Base-by-base conservation (phyloP, 805 yeast genomes). In the Metschnikowia proteae region DNA sequence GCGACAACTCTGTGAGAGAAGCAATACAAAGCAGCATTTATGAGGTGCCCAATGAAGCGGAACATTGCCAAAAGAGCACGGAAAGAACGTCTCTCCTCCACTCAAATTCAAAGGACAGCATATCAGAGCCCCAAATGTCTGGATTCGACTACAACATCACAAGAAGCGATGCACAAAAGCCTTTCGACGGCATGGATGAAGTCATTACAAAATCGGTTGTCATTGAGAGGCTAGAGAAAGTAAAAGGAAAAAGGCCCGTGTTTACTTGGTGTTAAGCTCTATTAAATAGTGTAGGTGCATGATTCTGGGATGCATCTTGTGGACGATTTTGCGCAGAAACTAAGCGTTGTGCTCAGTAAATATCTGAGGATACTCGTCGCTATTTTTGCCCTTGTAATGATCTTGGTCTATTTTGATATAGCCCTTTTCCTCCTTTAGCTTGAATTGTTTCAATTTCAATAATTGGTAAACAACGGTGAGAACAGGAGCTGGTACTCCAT, bases 401-500 rank as follows among this genome's bases (percentile, higher is more conserved):
- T 48, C 46, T 43, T 49, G 43, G 36, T 55, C 48, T 4, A 57
- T 48, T 25, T 43, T 60, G 10, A 57, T 43, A 41, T 48, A 34
- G 0, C 87, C 88, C 42, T 66, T 68, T 31, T 65, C 63, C 60
- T 87, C 94, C 60, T 80, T 80, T 30, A 84, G 64, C 51, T 74
- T 71, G 58, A 79, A 78, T 66, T 88, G 95, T 38, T 77, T 75
- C 51, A 84, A 75, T 39, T 75, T 74, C 52, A 87, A 72, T 47
- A 88, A 69, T 28, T 72, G 64, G 63, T 88, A 87, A 23, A 88
- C 54, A 46, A 81, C 62, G 2, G 72, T 62, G 48, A 89, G 74
- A 3, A 74, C 69, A 1, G 96, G 96, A 0, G 89, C 75, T 3
- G 48, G 32, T 6, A 57, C 60, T 6, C 49, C 49, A 30, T 53